phyloP scores from a whole-genome alignment of 2,329 filamentous ascomycete genomes.

The Arthrobotrys sphaeroides region DNA sequence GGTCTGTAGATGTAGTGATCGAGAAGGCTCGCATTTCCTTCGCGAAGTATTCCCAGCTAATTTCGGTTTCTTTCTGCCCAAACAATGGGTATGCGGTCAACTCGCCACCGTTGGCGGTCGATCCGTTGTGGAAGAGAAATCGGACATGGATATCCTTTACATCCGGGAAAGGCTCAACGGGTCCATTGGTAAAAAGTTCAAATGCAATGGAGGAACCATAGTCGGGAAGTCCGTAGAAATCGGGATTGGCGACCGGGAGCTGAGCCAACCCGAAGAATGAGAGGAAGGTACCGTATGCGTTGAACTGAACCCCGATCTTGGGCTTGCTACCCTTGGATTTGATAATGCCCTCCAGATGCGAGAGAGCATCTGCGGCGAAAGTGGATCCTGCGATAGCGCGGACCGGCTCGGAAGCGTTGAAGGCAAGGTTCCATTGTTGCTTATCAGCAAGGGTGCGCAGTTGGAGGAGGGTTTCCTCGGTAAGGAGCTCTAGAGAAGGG shows the following conservation, averaged over 20 bases:
- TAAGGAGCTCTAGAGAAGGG: slow-evolving; percentile 62
- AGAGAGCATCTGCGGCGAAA: slow-evolving; percentile 60
- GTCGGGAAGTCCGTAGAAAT: slow-evolving; percentile 80
- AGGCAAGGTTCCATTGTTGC: slow-evolving; percentile 75
- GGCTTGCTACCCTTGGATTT: slow-evolving; percentile 46
- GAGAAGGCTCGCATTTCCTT: slow-evolving; percentile 53
- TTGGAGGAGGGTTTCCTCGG: slow-evolving; percentile 68
- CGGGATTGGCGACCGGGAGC: slow-evolving; percentile 64
- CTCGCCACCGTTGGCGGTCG: slow-evolving; percentile 61
- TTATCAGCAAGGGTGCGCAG: slow-evolving; percentile 77
- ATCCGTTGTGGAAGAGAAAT: slow-evolving; percentile 67
- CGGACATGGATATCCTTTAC: slow-evolving; percentile 65
- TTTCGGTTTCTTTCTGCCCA: slow-evolving; percentile 40
- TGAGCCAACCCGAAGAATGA: slow-evolving; percentile 67
- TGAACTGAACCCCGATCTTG: slow-evolving; percentile 63
- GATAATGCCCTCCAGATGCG: slow-evolving; percentile 29
- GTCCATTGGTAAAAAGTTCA: slow-evolving; percentile 70
- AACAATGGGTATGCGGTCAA: slow-evolving; percentile 68
- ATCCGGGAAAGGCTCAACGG: slow-evolving; percentile 54
- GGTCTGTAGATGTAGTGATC: slow-evolving; percentile 17
- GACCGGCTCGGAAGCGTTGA: slow-evolving; percentile 58
- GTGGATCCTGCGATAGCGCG: slow-evolving; percentile 68
- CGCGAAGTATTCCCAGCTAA: slow-evolving; percentile 54
- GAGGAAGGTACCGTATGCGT: slow-evolving; percentile 66
- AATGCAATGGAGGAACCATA: slow-evolving; percentile 85